These are phyloP conservation scores for Scutellaria baicalensis DNA, from an alignment of 257 asterid species.

Conservation along the genomic window DNA sequence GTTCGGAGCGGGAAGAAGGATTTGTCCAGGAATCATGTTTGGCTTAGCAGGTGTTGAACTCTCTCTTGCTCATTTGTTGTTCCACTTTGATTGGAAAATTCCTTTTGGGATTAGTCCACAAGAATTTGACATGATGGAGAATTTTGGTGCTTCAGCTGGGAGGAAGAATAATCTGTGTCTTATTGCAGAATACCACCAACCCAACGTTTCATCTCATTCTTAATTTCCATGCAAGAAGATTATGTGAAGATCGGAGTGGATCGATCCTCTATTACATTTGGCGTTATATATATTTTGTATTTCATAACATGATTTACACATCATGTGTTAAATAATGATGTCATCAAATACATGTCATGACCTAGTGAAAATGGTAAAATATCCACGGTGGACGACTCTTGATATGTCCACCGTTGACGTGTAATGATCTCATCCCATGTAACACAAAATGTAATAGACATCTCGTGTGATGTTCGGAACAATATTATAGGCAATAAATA, in stretches of 20 bases:
- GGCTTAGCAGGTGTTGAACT: slow-evolving; percentile 21
- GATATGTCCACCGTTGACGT: too few relatives aligned
- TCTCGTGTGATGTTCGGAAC: too few relatives aligned
- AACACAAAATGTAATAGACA: too few relatives aligned
- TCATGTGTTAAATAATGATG: too few relatives aligned
- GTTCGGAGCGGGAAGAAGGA: slow-evolving; percentile 30
- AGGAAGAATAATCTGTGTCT: slow-evolving; percentile 20
- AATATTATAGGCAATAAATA: too few relatives aligned
- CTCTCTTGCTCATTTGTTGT: slow-evolving; percentile 17
- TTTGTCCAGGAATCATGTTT: slow-evolving; percentile 25
- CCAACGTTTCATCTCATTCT: background rate
- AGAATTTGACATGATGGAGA: slow-evolving; percentile 25
- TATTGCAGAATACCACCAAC: slow-evolving; percentile 1
- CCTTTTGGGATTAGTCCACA: slow-evolving; percentile 19
- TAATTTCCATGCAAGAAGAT: background rate
- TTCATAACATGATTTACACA: too few relatives aligned
- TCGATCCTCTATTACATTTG: too few relatives aligned
- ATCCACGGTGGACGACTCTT: too few relatives aligned
- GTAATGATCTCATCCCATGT: too few relatives aligned
- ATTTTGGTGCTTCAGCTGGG: slow-evolving; percentile 20
- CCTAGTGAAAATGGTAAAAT: too few relatives aligned
- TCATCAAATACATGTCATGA: too few relatives aligned
- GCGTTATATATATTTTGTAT: too few relatives aligned
- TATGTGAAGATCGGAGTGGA: background rate
- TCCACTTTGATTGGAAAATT: slow-evolving; percentile 28